phyloP scores from a whole-genome alignment of 805 yeast genomes.

The Candida coquimbonensis region DNA sequence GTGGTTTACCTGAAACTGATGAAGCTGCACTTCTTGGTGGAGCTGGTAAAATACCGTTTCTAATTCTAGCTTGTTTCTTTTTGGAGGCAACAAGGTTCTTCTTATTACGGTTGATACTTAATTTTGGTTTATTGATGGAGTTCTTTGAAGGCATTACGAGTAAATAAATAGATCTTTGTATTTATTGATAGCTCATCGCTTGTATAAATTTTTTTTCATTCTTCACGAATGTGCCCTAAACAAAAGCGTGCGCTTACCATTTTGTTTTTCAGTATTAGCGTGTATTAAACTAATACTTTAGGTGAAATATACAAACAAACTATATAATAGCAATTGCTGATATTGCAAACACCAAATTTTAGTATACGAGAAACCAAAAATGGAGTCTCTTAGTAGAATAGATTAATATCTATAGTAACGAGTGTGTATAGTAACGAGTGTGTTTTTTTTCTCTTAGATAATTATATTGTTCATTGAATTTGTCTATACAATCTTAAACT shows the following conservation, averaged over 20 bases:
- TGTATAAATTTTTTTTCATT: background rate
- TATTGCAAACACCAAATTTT: no score
- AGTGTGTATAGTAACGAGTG: no score
- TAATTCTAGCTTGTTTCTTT: constrained; percentile 48
- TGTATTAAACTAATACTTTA: no score
- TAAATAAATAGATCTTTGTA: background rate
- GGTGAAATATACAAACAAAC: no score
- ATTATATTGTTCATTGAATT: no score
- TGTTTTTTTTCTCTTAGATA: no score
- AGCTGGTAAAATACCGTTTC: constrained; percentile 28
- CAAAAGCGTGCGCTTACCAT: background rate
- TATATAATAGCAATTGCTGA: no score
- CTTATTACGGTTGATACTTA: constrained; percentile 41
- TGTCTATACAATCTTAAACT: no score
- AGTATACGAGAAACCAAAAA: no score
- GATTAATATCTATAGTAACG: no score
- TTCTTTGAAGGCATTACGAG: constrained; percentile 69
- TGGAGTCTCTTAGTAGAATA: no score
- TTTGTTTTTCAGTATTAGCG: no score
- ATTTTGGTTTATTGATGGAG: constrained; percentile 75
- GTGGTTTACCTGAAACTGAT: constrained; percentile 25
- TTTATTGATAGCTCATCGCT: constrained; percentile 1
- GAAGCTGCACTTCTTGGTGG: constrained; percentile 41
- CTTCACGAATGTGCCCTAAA: background rate
- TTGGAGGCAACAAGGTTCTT: constrained; percentile 37